Evolutionary conservation across 371 early-diverging fungal genomes (phyloP), one percentile per base, ranked within the genome.

Genomic region (Saksenaea oblongispora): DNA sequence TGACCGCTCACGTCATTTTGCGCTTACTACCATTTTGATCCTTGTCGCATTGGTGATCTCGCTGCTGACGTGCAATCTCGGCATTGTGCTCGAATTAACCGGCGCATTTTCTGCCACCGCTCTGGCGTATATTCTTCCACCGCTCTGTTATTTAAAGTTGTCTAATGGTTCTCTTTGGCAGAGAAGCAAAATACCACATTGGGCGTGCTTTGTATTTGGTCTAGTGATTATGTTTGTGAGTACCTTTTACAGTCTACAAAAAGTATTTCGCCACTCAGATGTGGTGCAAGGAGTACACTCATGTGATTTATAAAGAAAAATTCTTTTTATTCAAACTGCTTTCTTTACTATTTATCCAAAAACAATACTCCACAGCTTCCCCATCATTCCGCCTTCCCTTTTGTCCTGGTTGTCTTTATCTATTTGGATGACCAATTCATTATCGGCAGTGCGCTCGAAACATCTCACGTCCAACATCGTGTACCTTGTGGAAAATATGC

Each of bases 61-160:
- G 1, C 71, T 91, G 27, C 60, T 84, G 18, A 89, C 89, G 2
- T 89, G 89, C 59, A 82, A 92, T 57, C 74, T 93, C 34, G 92
- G 92, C 5, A 84, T 90, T 62, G 83, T 92, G 8, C 71, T 92
- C 27, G 93, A 93, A 68, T 64, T 93, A 53, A 91, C 92, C 0
- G 93, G 93, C 11, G 91, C 87, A 2, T 80, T 91, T 69, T 90
- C 91, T 1, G 91, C 93, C 0, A 90, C 91, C 5, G 89, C 87
- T n/a, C 66, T 92, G 61, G 92, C 93, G 5, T 92, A 89, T 72
- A 90, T 92, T 47, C 57, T 92, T 28, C 93, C 93, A 8, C 86
- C 92, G 0, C 74, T 87, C 0, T 89, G 89, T 56, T 90, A 85
- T 55, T 69, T 92, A 35, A 85, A 84, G 51, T 65, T 92, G 53